phyloP scores from a whole-genome alignment of 2,329 filamentous ascomycete species.

The Penicillium sp. region DNA sequence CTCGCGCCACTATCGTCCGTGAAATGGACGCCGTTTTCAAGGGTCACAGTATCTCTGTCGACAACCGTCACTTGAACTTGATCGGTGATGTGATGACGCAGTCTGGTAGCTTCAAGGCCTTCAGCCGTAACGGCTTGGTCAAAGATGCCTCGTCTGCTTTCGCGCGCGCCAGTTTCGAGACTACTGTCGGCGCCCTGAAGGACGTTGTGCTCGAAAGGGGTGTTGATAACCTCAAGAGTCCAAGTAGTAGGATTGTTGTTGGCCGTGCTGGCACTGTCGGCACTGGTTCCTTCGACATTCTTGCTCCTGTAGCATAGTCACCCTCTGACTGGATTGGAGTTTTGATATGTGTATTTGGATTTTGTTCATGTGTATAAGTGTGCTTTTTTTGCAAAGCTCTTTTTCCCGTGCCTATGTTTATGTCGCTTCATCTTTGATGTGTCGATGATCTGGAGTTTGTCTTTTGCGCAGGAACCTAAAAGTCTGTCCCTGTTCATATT shows the following conservation, averaged over 20 bases:
- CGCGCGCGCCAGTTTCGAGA: conserved; percentile 99
- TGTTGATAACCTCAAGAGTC: conserved; percentile 80
- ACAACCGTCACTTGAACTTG: conserved; percentile 86
- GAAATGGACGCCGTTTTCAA: conserved; percentile 84
- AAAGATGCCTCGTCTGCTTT: conserved; percentile 82
- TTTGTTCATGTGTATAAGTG: conserved; percentile 29
- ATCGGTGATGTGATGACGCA: conserved; percentile 99
- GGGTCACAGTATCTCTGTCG: conserved; percentile 86
- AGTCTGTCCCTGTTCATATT: conserved; percentile 32
- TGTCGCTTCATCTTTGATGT: conserved; percentile 29
- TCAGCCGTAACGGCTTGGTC: conserved; percentile 80
- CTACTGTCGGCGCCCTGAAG: conserved; percentile 86
- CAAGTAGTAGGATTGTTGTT: conserved; percentile 83
- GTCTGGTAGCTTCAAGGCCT: conserved; percentile 80
- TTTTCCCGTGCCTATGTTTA: conserved; percentile 14
- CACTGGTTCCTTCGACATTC: conserved; percentile 87
- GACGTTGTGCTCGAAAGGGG: conserved; percentile 89
- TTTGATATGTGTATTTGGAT: conserved; percentile 17
- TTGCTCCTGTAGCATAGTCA: conserved; percentile 51
- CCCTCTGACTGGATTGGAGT: conserved; percentile 16
- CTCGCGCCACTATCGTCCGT: conserved; percentile 76
- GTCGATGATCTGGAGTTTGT: conserved; percentile 40
- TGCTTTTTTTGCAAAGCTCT: conserved; percentile 18
- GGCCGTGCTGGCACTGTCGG: conserved; percentile 78
- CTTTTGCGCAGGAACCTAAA: conserved; percentile 36